Evolutionary conservation across 208 protist species (phyloP).

Genomic region (Leishmania gerbilli): DNA sequence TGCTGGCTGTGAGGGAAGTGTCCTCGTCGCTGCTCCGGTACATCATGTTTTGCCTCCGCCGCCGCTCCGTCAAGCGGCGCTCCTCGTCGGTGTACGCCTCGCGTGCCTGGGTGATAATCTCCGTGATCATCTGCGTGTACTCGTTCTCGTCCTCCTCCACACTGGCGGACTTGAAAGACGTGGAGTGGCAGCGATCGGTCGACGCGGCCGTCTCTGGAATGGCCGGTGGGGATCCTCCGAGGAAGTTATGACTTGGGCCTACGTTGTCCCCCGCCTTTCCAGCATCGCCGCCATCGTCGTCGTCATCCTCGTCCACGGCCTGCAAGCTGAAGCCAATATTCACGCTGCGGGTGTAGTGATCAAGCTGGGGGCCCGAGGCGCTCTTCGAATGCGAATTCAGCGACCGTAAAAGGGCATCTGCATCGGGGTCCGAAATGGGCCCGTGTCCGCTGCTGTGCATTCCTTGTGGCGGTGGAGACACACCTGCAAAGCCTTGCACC

Average conservation of each 20-base stretch:
- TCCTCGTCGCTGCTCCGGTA: constrained; percentile 34
- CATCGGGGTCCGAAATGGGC: background rate
- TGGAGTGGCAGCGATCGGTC: background rate
- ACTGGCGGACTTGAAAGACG: background rate
- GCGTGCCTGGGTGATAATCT: constrained; percentile 38
- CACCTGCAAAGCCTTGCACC: background rate
- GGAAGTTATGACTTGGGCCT: background rate
- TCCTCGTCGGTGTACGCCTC: constrained; percentile 41
- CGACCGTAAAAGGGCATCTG: constrained; percentile 1
- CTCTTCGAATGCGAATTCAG: constrained; percentile 34
- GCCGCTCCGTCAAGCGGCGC: constrained; percentile 33
- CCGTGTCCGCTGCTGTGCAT: background rate
- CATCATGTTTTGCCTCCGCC: constrained; percentile 14
- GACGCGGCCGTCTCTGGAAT: constrained; percentile 10
- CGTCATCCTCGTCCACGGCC: constrained; percentile 32
- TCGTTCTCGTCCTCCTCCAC: constrained; percentile 32
- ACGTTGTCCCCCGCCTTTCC: background rate
- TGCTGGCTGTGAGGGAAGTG: background rate
- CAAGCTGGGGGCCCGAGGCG: constrained; percentile 34
- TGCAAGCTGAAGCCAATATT: constrained; percentile 30
- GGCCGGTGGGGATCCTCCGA: background rate
- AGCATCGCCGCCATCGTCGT: constrained; percentile 6
- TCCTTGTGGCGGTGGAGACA: constrained; percentile 6
- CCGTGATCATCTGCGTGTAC: constrained; percentile 37
- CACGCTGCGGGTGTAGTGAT: constrained; percentile 32